Base-by-base conservation (phyloP, 192 early-diverging fungal species). In the Backusella westeae region DNA sequence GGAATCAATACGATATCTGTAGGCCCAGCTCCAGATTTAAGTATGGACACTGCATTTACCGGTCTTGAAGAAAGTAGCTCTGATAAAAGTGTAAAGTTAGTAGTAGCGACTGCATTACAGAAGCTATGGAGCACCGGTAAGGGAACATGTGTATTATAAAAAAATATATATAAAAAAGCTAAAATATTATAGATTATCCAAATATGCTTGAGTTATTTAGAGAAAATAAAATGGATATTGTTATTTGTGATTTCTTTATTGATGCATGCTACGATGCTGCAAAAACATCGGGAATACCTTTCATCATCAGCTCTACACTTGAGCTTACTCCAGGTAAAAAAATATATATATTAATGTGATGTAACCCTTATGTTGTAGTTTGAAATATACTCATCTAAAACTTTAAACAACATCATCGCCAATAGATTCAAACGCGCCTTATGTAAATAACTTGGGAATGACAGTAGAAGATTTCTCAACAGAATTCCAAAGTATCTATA, bases 201-300 rank as follows among this genome's bases (percentile, higher is more conserved):
- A 46, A 15, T 0, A 44, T 46, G 29, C 4, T 34, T 1, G 10
- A 32, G 32, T 23, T 46, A 9, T 71, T 46, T 29, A 46, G 17
- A 46, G 34, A 36, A 3, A 69, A 39, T 41, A 19, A 69, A 23
- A 38, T 69, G 8, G 67, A 69, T 10, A 19, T 69, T 9, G 49
- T 69, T 12, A 44, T 80, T 17, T 80, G 79, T 26, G 79, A 80
- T 35, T 35, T 53, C 38, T 73, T 81, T 41, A 67, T 63, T 9
- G 66, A 73, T 15, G 34, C 52, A 14, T 81, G 80, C 49, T 35
- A 49, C 0, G 72, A 70, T 26, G 75, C 72, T 1, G 80, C 80
- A 6, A 56, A 23, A 23, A 38, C 42, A 23, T 3, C 32, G 4
- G 41, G 53, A 32, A 72, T 81, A 15, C 80, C 80, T 19, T 81